A percentile compares a stretch with the other conserved stretches of the same genome.
These are phyloP conservation scores for Chytriomyces sp. DNA, from an alignment of 192 early-diverging fungal genomes.

Conservation along the genomic window DNA sequence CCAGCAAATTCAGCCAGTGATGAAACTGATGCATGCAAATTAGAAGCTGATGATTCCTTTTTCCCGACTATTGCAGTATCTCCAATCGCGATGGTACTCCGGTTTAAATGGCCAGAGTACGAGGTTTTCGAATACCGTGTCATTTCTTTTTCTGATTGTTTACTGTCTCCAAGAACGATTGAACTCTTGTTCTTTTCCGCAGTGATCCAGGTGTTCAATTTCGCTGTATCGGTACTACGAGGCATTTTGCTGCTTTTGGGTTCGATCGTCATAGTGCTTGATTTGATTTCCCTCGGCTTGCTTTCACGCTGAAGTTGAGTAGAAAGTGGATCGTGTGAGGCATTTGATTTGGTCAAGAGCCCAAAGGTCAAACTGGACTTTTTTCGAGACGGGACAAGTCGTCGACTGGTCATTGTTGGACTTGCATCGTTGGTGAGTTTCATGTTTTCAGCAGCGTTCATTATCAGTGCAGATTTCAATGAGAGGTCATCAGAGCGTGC, in stretches of 20 bases:
- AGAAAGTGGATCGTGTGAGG: too few species aligned
- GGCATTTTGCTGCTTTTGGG: background rate
- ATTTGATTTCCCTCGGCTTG: background rate
- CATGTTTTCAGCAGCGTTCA: background rate
- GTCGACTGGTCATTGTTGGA: background rate
- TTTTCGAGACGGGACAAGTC: background rate
- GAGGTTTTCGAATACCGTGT: background rate
- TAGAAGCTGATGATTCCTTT: background rate
- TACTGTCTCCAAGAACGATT: background rate
- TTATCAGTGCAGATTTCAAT: background rate
- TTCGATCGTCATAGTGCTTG: background rate
- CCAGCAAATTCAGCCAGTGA: background rate
- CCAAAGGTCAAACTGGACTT: background rate
- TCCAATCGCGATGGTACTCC: background rate
- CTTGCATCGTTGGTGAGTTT: background rate
- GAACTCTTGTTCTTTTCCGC: background rate
- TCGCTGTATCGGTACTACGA: background rate
- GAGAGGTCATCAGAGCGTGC: background rate
- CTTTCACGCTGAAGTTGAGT: too few species aligned
- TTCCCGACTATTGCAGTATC: background rate
- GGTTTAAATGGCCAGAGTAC: background rate
- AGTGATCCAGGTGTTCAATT: background rate
- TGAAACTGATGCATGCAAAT: background rate
- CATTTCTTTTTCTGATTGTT: background rate
- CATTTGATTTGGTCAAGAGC: background rate